Conservation (phyloP, 2,329 filamentous ascomycete species). For the Pseudogymnoascus sp. region DNA sequence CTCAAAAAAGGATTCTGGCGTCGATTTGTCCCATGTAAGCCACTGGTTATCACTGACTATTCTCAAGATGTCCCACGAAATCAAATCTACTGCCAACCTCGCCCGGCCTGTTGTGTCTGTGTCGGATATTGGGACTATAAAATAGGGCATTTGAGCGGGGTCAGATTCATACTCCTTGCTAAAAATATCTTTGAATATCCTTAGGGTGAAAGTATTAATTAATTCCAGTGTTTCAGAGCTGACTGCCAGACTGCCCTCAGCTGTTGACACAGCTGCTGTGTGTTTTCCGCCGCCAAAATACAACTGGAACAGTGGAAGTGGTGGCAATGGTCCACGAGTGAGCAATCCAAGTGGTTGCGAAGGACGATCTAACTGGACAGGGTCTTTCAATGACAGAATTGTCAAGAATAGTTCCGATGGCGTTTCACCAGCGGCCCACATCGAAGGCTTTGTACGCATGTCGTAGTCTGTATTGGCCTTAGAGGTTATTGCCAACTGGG, state of each 20-base stretch:
- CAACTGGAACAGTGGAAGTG: conserved; percentile 61
- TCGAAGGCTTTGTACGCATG: conserved; percentile 71
- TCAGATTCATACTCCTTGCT: conserved; percentile 73
- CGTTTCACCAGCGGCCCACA: conserved; percentile 55
- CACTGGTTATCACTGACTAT: conserved; percentile 31
- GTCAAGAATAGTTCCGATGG: conserved; percentile 55
- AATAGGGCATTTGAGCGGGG: conserved; percentile 68
- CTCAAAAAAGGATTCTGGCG: conserved; percentile 44
- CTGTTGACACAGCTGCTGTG: conserved; percentile 50
- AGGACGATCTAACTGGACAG: conserved; percentile 49
- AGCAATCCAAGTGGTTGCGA: conserved; percentile 65
- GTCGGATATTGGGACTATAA: conserved; percentile 57
- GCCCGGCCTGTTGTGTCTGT: conserved; percentile 8
- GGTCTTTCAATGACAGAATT: conserved; percentile 52
- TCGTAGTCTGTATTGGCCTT: conserved; percentile 68
- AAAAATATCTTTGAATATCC: conserved; percentile 77
- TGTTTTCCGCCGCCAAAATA: conserved; percentile 61
- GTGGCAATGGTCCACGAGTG: conserved; percentile 59
- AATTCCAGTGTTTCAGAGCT: conserved; percentile 41
- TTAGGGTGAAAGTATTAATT: conserved; percentile 68
- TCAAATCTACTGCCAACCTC: conserved; percentile 25
- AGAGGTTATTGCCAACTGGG: conserved; percentile 70
- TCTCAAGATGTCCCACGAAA: conserved; percentile 59
- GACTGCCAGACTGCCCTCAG: conserved; percentile 38
- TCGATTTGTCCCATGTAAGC: conserved; percentile 35